phyloP scores from a whole-genome alignment of 2,329 filamentous ascomycete genomes.

The Blastomyces emzantsi region DNA sequence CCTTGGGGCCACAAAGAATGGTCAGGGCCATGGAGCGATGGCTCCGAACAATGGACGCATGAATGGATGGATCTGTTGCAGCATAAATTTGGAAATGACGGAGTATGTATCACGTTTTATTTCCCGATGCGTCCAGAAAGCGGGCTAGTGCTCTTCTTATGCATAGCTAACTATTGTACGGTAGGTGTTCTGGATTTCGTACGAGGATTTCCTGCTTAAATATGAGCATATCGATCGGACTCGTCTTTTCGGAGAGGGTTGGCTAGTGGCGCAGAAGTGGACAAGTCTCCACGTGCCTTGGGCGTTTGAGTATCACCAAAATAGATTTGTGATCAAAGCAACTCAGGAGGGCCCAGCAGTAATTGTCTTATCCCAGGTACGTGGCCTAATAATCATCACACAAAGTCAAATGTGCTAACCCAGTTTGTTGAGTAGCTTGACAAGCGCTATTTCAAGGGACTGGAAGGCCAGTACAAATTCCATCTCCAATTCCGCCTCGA shows the following conservation, averaged over 20 bases:
- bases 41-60: conserved; percentile 74
- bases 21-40: conserved; percentile 74
- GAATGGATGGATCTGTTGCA: conserved; percentile 65
- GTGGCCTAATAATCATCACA: conserved; percentile 1
- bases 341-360: conserved; percentile 46
- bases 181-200: conserved; percentile 51
- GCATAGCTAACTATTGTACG: conserved; percentile 11
- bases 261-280: conserved; percentile 54
- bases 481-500: conserved; percentile 51
- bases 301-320: conserved; percentile 53
- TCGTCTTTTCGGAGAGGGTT: conserved; percentile 51
- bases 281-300: conserved; percentile 51
- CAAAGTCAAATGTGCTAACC: conserved; percentile 15
- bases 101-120: conserved; percentile 32
- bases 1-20: conserved; percentile 76
- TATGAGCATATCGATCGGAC: conserved; percentile 54
- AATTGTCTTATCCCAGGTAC: conserved; percentile 48
- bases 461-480: conserved; percentile 50
- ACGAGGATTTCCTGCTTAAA: conserved; percentile 49
- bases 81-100: conserved; percentile 69
- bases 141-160: not conserved
- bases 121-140: not conserved
- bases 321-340: conserved; percentile 49
- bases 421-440: conserved; percentile 38
- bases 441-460: conserved; percentile 50